Percentiles rank a stretch among this genome's conserved stretches.
phyloP scores from a whole-genome alignment of 177 flowering plant species.

The Telopea speciosissima region DNA sequence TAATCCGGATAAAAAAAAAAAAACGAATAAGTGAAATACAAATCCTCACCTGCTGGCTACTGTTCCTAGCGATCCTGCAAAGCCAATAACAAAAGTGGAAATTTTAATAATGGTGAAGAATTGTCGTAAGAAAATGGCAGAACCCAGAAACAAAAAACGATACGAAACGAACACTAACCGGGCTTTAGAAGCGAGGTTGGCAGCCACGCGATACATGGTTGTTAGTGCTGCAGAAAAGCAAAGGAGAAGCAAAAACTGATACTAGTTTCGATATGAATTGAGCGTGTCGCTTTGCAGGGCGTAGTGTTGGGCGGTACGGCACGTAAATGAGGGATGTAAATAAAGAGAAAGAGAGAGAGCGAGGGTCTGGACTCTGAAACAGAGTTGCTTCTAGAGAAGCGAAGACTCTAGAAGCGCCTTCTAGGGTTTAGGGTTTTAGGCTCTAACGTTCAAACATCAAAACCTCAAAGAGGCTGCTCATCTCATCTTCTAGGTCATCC shows the following conservation, averaged over 20 bases:
- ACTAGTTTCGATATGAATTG: neutral
- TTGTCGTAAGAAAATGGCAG: no score
- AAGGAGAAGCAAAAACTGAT: neutral
- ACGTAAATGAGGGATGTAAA: neutral
- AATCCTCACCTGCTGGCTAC: constrained; percentile 15
- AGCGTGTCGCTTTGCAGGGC: neutral
- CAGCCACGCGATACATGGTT: constrained; percentile 18
- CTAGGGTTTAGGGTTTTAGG: constrained; percentile 26
- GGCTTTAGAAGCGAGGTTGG: constrained; percentile 19
- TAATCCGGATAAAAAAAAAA: neutral
- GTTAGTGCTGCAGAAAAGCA: neutral
- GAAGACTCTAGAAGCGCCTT: constrained; percentile 13
- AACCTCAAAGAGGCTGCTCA: no score
- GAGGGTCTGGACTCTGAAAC: neutral
- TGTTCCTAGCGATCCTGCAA: constrained; percentile 22
- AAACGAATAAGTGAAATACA: neutral
- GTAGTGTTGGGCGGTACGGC: no score
- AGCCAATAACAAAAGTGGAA: neutral
- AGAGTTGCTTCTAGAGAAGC: neutral
- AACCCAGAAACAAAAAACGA: neutral
- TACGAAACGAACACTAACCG: constrained; percentile 3
- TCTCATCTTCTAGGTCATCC: no score
- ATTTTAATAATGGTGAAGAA: no score
- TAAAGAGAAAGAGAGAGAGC: neutral
- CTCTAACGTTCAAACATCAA: neutral